These are phyloP conservation scores for Millerozyma miso DNA, from an alignment of 805 yeast species.

Conservation along the genomic window DNA sequence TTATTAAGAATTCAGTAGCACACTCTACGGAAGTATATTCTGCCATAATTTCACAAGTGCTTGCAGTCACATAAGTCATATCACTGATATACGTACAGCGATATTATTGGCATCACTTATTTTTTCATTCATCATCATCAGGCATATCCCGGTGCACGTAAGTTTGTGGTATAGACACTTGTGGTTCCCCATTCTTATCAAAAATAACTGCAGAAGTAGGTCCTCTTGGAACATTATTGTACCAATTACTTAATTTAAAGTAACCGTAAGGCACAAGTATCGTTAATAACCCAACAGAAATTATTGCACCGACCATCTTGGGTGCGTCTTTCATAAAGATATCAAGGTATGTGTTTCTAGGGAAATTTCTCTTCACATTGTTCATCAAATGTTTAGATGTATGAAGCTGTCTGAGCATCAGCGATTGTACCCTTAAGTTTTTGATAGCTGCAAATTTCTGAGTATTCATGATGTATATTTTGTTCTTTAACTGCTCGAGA, in stretches of 20 bases:
- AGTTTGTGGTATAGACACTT: constrained; percentile 10
- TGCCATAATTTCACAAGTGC: no score
- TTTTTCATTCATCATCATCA: constrained; percentile 2
- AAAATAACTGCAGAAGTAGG: constrained; percentile 10
- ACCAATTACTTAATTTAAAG: constrained; percentile 4
- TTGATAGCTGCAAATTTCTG: background rate
- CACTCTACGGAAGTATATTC: no score
- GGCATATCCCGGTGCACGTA: constrained; percentile 9
- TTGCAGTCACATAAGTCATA: no score
- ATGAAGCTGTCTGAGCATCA: background rate
- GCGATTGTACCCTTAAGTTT: background rate
- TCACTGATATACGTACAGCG: no score
- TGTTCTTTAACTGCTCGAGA: no score
- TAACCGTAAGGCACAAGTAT: constrained; percentile 11
- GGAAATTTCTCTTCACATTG: constrained; percentile 5
- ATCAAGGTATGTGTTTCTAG: constrained; percentile 8
- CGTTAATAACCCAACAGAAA: constrained; percentile 6
- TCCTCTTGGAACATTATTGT: constrained; percentile 7
- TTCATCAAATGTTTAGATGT: background rate
- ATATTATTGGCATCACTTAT: background rate
- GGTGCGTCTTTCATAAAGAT: constrained; percentile 8
- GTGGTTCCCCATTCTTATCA: constrained; percentile 4
- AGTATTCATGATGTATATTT: no score
- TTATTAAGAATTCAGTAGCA: no score
- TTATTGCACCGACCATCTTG: constrained; percentile 4